These are phyloP conservation scores for Penicillium odoratum DNA, from an alignment of 495 filamentous ascomycete species.

Conservation along the genomic window DNA sequence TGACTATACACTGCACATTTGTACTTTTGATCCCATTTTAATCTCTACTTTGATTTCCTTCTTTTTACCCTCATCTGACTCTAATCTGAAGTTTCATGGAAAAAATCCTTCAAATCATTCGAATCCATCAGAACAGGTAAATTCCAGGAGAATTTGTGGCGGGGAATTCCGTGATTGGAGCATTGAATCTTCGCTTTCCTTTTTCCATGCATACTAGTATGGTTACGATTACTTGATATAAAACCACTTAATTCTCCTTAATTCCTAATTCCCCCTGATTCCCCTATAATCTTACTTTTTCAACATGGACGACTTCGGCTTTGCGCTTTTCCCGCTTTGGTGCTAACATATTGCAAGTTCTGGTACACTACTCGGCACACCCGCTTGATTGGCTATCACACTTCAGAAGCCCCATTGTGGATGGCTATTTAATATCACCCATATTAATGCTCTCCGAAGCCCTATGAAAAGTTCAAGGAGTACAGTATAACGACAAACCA, in stretches of 20 bases:
- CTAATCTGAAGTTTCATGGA: background rate
- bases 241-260: background rate
- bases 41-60: background rate
- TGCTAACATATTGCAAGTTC: slow-evolving; percentile 17
- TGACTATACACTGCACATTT: background rate
- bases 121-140: background rate
- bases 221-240: background rate
- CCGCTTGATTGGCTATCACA: slow-evolving; percentile 18
- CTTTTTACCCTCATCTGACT: background rate
- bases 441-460: background rate
- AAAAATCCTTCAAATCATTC: too few species aligned
- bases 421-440: slow-evolving; percentile 3
- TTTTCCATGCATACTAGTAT: background rate
- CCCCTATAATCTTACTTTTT: too few species aligned
- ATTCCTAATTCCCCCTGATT: background rate
- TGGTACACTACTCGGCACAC: slow-evolving; percentile 22
- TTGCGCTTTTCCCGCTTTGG: slow-evolving; percentile 4
- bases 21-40: background rate
- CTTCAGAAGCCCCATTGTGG: slow-evolving; percentile 2
- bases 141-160: background rate
- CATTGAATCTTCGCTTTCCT: background rate
- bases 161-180: background rate
- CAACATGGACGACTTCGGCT: background rate
- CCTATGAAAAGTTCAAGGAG: background rate
- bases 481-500: background rate